Percentiles rank a stretch among this genome's conserved stretches.
Evolutionary conservation across 371 early-diverging fungal genomes (phyloP).

Genomic region (Mortierella sp.): DNA sequence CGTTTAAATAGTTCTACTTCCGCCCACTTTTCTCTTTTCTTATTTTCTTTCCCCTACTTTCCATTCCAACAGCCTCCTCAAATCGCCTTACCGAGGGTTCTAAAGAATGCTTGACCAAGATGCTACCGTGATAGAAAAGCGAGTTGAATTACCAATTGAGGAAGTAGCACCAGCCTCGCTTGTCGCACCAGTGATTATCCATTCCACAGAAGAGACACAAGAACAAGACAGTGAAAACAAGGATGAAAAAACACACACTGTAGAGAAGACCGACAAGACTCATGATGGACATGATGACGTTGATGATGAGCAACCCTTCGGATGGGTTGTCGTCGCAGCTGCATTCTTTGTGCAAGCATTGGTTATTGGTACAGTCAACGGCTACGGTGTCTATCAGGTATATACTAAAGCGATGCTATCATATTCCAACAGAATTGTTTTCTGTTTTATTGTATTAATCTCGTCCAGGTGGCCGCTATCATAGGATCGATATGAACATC

Average conservation of each 20-base stretch:
- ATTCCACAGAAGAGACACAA: not conserved
- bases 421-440: not conserved
- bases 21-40: not conserved
- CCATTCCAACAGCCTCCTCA: not conserved
- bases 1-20: too few species aligned
- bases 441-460: not conserved
- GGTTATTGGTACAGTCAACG: slow-evolving; percentile 60
- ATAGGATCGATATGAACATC: slow-evolving; percentile 40
- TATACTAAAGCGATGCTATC: not conserved
- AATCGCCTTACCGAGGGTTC: too few species aligned
- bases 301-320: slow-evolving; percentile 40
- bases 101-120: not conserved
- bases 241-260: slow-evolving; percentile 3
- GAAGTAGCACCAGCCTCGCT: not conserved
- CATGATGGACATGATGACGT: slow-evolving; percentile 10
- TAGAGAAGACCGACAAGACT: slow-evolving; percentile 12
- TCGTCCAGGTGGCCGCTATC: not conserved
- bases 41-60: not conserved
- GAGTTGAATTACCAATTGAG: not conserved
- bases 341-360: slow-evolving; percentile 61
- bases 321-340: slow-evolving; percentile 61
- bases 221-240: not conserved
- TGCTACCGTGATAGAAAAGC: not conserved
- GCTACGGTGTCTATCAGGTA: slow-evolving; percentile 62
- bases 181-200: not conserved